A percentile compares a stretch with the other conserved stretches of the same genome.
phyloP scores from a whole-genome alignment of 257 asterid genomes.

The Rehmannia glutinosa region DNA sequence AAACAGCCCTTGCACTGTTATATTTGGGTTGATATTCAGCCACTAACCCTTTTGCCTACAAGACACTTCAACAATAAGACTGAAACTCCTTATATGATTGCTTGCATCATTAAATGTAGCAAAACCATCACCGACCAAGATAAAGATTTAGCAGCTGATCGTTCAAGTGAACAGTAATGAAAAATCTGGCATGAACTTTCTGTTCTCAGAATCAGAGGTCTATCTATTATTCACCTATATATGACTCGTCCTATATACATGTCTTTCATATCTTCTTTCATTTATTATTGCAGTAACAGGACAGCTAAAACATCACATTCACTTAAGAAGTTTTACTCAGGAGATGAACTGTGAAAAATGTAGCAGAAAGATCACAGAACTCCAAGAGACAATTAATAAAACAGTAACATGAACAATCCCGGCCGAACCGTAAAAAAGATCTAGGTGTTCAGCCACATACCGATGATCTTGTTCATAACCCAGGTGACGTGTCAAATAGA shows the following conservation, averaged over 20 bases:
- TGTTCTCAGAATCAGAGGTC: neutral
- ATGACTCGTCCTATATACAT: no score
- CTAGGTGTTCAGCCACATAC: neutral
- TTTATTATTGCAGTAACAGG: no score
- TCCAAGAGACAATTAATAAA: neutral
- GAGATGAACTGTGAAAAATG: no score
- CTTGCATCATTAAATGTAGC: slow-evolving; percentile 13
- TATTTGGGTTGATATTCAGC: slow-evolving; percentile 94
- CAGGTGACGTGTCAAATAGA: no score
- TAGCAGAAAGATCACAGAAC: no score
- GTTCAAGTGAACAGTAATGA: neutral
- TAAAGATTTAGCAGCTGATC: neutral
- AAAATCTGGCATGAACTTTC: neutral
- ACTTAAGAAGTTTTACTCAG: no score
- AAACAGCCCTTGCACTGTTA: slow-evolving; percentile 97
- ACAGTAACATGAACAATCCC: neutral
- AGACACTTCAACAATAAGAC: slow-evolving; percentile 25
- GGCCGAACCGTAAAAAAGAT: neutral
- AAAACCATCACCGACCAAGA: no score
- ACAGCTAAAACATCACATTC: no score
- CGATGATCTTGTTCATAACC: no score
- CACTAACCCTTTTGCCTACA: slow-evolving; percentile 93
- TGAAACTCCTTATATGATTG: neutral
- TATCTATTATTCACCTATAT: no score
- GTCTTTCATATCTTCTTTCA: no score